Percentiles rank a stretch among this genome's conserved stretches.
phyloP scores from a whole-genome alignment of 371 early-diverging fungal genomes.

The Nosema granulosis region DNA sequence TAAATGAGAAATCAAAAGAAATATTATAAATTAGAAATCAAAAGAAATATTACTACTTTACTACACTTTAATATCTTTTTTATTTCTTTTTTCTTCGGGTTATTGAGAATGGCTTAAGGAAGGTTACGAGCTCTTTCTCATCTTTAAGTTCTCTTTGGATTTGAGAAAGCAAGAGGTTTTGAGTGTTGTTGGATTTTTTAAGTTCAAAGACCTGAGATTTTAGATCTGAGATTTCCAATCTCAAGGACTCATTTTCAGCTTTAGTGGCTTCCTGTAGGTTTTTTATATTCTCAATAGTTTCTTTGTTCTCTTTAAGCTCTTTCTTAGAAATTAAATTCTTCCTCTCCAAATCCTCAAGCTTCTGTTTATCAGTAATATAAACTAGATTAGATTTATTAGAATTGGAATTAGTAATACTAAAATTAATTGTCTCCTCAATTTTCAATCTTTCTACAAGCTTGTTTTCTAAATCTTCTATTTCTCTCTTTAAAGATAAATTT shows the following conservation, averaged over 20 bases:
- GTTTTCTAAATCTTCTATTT: conserved; percentile 20
- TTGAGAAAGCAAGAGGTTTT: background rate
- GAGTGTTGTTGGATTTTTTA: background rate
- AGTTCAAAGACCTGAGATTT: conserved; percentile 3
- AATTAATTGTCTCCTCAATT: background rate
- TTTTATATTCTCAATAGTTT: conserved; percentile 6
- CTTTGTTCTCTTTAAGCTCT: conserved; percentile 8
- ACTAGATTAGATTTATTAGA: background rate
- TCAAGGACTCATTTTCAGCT: conserved; percentile 4
- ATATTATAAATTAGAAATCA: too few relatives aligned
- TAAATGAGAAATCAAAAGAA: too few relatives aligned
- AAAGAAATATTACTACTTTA: too few relatives aligned
- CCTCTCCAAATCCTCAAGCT: conserved; percentile 18
- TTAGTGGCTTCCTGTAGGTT: background rate
- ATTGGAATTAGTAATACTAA: conserved; percentile 6
- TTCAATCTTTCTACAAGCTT: conserved; percentile 7
- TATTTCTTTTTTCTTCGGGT: conserved; percentile 4
- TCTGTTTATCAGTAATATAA: background rate
- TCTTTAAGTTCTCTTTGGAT: conserved; percentile 33
- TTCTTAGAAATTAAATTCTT: background rate
- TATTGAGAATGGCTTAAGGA: conserved; percentile 14
- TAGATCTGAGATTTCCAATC: conserved; percentile 3
- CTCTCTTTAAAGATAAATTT: conserved; percentile 1
- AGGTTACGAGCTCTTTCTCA: conserved; percentile 23
- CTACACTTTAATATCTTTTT: conserved; percentile 8